Evolutionary conservation across 805 yeast genomes (phyloP).

Genomic region (Wickerhamomyces chaumierensis): DNA sequence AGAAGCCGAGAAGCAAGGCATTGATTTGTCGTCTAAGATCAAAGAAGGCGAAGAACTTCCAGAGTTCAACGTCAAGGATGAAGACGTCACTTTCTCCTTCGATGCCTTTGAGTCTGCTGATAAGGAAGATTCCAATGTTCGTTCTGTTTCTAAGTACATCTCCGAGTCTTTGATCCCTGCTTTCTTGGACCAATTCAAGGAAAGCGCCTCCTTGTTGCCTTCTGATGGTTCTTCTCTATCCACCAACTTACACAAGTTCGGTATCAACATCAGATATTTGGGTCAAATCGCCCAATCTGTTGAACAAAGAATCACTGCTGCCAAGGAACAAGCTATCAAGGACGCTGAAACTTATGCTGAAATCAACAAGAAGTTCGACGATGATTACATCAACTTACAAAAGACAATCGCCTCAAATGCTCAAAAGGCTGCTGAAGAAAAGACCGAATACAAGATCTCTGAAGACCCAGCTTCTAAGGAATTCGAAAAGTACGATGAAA

Average conservation of each 20-base stretch:
- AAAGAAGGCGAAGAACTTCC: slow-evolving; percentile 30
- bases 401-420: slow-evolving; percentile 10
- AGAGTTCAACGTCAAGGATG: slow-evolving; percentile 39
- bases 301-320: slow-evolving; percentile 20
- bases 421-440: slow-evolving; percentile 15
- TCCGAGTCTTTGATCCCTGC: slow-evolving; percentile 47
- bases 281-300: slow-evolving; percentile 42
- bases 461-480: slow-evolving; percentile 11
- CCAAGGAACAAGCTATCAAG: slow-evolving; percentile 9
- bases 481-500: slow-evolving; percentile 13
- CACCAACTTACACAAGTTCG: slow-evolving; percentile 57
- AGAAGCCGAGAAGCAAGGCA: slow-evolving; percentile 21
- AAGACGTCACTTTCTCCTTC: slow-evolving; percentile 34
- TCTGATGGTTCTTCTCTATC: slow-evolving; percentile 74
- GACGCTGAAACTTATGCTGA: slow-evolving; percentile 8
- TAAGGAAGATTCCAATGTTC: slow-evolving; percentile 39
- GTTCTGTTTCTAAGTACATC: slow-evolving; percentile 59
- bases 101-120: slow-evolving; percentile 43
- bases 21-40: slow-evolving; percentile 11
- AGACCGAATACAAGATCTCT: slow-evolving; percentile 15
- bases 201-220: slow-evolving; percentile 46
- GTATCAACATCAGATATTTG: slow-evolving; percentile 83
- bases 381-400: slow-evolving; percentile 8
- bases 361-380: slow-evolving; percentile 10
- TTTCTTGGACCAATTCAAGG: slow-evolving; percentile 36